A percentile compares a stretch with the other conserved stretches of the same genome.
These are phyloP conservation scores for Ophiosphaerella herpotricha DNA, from an alignment of 2,329 filamentous ascomycete species.

Conservation along the genomic window DNA sequence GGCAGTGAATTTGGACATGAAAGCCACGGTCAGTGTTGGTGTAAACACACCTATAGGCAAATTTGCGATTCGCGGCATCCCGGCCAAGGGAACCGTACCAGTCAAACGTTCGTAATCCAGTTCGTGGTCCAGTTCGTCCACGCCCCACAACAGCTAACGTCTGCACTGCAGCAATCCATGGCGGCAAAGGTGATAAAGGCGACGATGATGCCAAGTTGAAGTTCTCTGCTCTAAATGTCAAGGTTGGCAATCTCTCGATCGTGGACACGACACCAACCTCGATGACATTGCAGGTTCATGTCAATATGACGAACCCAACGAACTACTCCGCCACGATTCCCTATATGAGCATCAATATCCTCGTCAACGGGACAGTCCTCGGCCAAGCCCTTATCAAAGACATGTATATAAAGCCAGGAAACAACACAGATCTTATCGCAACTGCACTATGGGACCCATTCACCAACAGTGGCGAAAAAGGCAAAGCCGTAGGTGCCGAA, in stretches of 20 bases:
- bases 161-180: conserved; percentile 40
- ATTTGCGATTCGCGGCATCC: conserved; percentile 80
- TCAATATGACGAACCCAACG: conserved; percentile 91
- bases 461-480: conserved; percentile 64
- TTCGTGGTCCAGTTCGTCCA: conserved; percentile 42
- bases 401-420: conserved; percentile 67
- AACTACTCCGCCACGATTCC: conserved; percentile 83
- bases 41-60: conserved; percentile 81
- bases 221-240: conserved; percentile 59
- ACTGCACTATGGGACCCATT: conserved; percentile 76
- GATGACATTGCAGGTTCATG: conserved; percentile 69
- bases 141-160: conserved; percentile 37
- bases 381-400: conserved; percentile 74
- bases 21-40: conserved; percentile 80
- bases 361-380: conserved; percentile 73
- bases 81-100: conserved; percentile 80
- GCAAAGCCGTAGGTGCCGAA: conserved; percentile 66
- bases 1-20: conserved; percentile 71
- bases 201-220: conserved; percentile 49
- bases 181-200: conserved; percentile 56
- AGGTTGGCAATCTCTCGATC: conserved; percentile 73
- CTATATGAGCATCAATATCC: conserved; percentile 74
- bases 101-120: conserved; percentile 87
- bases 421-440: conserved; percentile 72
- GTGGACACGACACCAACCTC: conserved; percentile 72